phyloP scores from a whole-genome alignment of 2,329 filamentous ascomycete species.

The Domatiomyces globalis region DNA sequence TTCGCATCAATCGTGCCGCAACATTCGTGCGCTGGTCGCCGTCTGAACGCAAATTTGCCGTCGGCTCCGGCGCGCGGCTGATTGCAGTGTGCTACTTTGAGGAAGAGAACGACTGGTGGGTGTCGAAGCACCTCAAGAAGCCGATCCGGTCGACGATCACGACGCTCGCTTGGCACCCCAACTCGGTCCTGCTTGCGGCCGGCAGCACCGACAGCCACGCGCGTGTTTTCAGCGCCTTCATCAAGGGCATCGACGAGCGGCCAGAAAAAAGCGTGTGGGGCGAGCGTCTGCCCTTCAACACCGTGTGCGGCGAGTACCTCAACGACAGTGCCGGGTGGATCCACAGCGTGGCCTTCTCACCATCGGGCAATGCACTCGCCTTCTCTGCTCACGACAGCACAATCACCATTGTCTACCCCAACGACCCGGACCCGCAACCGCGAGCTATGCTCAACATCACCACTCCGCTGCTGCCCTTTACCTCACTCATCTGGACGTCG shows the following conservation, averaged over 20 bases:
- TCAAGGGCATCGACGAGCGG: conserved; percentile 81
- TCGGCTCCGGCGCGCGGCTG: conserved; percentile 86
- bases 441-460: conserved; percentile 78
- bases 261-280: conserved; percentile 86
- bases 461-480: conserved; percentile 82
- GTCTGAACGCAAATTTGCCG: conserved; percentile 92
- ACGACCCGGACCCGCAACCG: conserved; percentile 77
- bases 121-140: conserved; percentile 98
- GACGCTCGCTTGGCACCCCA: conserved; percentile 89
- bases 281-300: conserved; percentile 92
- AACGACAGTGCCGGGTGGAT: conserved; percentile 97
- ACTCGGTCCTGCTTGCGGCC: conserved; percentile 84
- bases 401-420: conserved; percentile 90
- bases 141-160: conserved; percentile 96
- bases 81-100: conserved; percentile 98
- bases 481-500: conserved; percentile 79
- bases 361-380: conserved; percentile 79
- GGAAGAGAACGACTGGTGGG: conserved; percentile 99
- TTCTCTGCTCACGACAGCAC: conserved; percentile 94
- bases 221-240: conserved; percentile 83
- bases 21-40: conserved; percentile 97
- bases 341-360: conserved; percentile 84
- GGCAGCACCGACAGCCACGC: conserved; percentile 97
- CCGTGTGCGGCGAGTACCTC: conserved; percentile 87
- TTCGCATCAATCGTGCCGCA: conserved; percentile 90